Evolutionary conservation across 2,329 filamentous ascomycete genomes (phyloP).

Genomic region (Pseudogymnoascus sp.): DNA sequence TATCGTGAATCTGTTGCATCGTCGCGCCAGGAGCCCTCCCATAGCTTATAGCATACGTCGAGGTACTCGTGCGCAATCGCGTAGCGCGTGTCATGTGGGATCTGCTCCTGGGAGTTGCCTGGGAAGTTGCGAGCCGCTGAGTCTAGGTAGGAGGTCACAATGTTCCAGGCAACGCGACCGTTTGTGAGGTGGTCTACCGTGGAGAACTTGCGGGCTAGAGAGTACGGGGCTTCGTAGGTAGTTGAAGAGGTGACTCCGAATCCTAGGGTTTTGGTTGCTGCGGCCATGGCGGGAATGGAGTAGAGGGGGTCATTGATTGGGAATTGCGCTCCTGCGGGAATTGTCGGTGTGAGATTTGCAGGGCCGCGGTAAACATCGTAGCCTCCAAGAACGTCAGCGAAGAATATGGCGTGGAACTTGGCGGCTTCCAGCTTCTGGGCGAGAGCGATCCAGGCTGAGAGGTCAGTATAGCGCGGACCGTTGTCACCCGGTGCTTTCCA

Average conservation of each 20-base stretch:
- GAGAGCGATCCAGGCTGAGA: conserved; percentile 52
- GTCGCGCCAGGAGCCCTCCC: conserved; percentile 58
- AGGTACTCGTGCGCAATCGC: conserved; percentile 57
- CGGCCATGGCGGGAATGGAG: conserved; percentile 58
- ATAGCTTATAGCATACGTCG: conserved; percentile 56
- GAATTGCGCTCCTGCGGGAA: conserved; percentile 57
- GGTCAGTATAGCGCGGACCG: conserved; percentile 52
- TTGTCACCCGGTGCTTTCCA: conserved; percentile 58
- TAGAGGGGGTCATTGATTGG: conserved; percentile 61
- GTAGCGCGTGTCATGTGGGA: conserved; percentile 51
- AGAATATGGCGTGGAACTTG: conserved; percentile 59
- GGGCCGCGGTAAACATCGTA: conserved; percentile 63
- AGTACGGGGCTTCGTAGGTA: conserved; percentile 61
- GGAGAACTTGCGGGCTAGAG: conserved; percentile 53
- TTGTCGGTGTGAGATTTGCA: conserved; percentile 49
- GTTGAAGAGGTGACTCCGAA: conserved; percentile 62
- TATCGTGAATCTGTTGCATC: conserved; percentile 55
- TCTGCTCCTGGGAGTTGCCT: conserved; percentile 43
- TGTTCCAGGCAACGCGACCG: conserved; percentile 42
- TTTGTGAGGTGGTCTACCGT: conserved; percentile 59
- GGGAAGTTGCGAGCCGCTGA: conserved; percentile 57
- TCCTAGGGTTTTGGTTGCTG: conserved; percentile 54
- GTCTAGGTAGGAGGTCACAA: conserved; percentile 61
- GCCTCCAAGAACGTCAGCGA: conserved; percentile 57
- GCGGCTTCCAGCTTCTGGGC: conserved; percentile 51